Evolutionary conservation across 257 asterid species (phyloP), one percentile per base, ranked within the genome.

Genomic region (Verbena officinalis): DNA sequence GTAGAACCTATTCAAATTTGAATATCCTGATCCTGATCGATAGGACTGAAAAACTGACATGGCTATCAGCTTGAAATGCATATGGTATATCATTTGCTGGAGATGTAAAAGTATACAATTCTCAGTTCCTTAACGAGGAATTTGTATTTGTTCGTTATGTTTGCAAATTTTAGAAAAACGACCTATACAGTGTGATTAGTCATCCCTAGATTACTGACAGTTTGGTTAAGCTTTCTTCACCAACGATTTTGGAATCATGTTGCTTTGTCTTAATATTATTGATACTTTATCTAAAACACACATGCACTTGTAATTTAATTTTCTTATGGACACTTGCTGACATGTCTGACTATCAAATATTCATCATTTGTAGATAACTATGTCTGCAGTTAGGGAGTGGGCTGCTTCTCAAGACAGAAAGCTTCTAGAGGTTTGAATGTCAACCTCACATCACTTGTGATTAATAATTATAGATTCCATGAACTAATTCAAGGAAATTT

Each of bases 311-410:
- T 34, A 7, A 61, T n/a, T n/a, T n/a, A n/a, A 55, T 43, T 65
- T 77, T 39, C 61, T 66, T 55, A 9, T 7, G 54, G 36, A 40
- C 53, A n/a, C 56, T 36, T 55, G 27, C 46, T 13, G 54, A n/a
- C 10, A 15, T 34, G 50, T 38, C 57, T 63, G 60, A 56, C 70
- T 44, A 45, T 17, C 63, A n/a, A 36, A 43, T 27, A 43, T 22
- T n/a, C 58, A 42, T 73, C 59, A 33, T 58, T 17, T 77, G 71
- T 59, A 90, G 97, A 90, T 90, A 74, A 85, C 97, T 31, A 90
- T 90, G 97, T 90, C 97, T 4, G 97, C 95, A 9, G 95, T 90
- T 55, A 84, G 97, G 80, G 97, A 90, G 78, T 90, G 97, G 97
- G 97, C 97, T 50, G 90, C 95, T 65, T 89, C 95, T 68, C 95